Evolutionary conservation across 495 filamentous ascomycete species (phyloP).

Genomic region (Venustampulla echinocandica): DNA sequence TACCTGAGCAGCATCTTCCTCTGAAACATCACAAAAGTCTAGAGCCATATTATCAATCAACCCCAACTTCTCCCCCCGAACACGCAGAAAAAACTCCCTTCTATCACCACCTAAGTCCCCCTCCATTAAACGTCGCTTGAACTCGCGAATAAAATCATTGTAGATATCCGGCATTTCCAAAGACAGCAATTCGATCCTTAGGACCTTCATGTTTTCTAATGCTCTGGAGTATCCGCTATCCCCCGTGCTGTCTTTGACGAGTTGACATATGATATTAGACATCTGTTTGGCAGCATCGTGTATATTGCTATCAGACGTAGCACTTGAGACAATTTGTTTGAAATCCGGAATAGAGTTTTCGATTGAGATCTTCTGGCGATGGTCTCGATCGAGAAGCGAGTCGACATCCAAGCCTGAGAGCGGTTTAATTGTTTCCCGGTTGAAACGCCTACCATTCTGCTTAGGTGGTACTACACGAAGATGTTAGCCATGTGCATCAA

Average conservation of each 20-base stretch:
- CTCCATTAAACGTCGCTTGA: constrained; percentile 64
- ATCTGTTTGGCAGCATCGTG: constrained; percentile 68
- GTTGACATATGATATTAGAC: constrained; percentile 55
- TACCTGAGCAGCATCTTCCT: constrained; percentile 49
- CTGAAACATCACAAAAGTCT: constrained; percentile 52
- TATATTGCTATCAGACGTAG: constrained; percentile 52
- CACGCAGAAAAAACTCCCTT: constrained; percentile 71
- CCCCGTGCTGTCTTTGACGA: constrained; percentile 67
- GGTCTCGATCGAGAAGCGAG: constrained; percentile 54
- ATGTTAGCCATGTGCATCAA: not conserved
- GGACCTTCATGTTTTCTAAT: constrained; percentile 63
- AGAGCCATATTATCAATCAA: constrained; percentile 58
- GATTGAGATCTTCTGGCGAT: constrained; percentile 50
- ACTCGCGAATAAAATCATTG: constrained; percentile 59
- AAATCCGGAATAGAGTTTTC: constrained; percentile 88
- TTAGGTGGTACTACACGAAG: constrained; percentile 65
- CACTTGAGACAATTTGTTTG: constrained; percentile 58
- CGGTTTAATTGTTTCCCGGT: constrained; percentile 64
- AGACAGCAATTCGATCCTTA: constrained; percentile 68
- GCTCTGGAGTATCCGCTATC: constrained; percentile 67
- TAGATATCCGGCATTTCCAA: constrained; percentile 70
- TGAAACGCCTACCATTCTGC: constrained; percentile 58
- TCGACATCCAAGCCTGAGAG: constrained; percentile 88
- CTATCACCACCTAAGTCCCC: constrained; percentile 76
- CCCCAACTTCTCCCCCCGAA: constrained; percentile 57